phyloP scores from a whole-genome alignment of 2,329 filamentous ascomycete genomes.

The Chaetomiaceae sp. region DNA sequence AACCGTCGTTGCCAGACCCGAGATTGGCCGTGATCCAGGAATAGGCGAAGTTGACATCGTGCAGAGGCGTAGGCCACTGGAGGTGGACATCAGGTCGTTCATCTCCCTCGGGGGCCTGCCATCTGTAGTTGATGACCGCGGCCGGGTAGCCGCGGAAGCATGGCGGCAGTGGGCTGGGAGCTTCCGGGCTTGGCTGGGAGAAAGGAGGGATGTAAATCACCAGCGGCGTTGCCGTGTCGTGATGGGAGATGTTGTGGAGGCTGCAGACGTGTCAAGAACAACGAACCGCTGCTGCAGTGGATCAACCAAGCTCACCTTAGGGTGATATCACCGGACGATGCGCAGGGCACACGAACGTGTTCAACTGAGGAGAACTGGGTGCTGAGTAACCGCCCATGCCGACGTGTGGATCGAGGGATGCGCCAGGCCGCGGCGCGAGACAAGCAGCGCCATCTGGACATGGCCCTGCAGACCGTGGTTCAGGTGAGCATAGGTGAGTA shows the following conservation, averaged over 20 bases:
- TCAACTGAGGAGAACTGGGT: conserved; percentile 29
- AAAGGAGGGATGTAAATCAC: conserved; percentile 51
- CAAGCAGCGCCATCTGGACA: no score
- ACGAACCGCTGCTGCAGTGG: background rate
- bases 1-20: background rate
- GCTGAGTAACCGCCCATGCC: conserved; percentile 19
- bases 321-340: conserved; percentile 43
- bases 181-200: conserved; percentile 28
- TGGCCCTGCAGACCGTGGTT: no score
- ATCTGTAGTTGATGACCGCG: conserved; percentile 55
- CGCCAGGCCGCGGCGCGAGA: background rate
- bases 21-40: conserved; percentile 45
- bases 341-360: conserved; percentile 41
- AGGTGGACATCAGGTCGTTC: conserved; percentile 23
- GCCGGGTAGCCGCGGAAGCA: conserved; percentile 41
- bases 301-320: conserved; percentile 43
- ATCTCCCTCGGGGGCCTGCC: conserved; percentile 30
- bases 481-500: no score
- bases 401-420: background rate
- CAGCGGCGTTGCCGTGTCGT: conserved; percentile 38
- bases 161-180: conserved; percentile 30
- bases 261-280: conserved; percentile 27
- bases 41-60: conserved; percentile 51
- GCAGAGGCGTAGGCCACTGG: conserved; percentile 51
- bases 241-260: conserved; percentile 41